Base-by-base conservation (phyloP, 2,329 filamentous ascomycete species). In the Mycosphaerelloides madeirae region DNA sequence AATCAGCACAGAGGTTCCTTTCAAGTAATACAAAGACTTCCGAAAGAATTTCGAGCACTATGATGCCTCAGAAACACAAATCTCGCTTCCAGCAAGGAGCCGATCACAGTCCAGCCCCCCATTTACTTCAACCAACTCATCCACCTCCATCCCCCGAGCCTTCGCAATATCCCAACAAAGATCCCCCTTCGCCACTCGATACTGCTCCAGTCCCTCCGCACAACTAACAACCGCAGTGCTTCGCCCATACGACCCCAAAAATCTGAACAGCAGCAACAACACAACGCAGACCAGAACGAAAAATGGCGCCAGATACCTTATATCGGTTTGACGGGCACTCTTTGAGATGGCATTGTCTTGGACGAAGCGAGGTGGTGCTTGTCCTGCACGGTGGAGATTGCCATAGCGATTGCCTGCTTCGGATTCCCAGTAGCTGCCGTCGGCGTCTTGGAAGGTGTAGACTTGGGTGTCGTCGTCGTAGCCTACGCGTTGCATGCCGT, bases 401-500 rank as follows among this genome's bases (percentile, higher is more conserved):
- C 49, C 49, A 19, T 49, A 49, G 12, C 43, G 43, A 32, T 44
- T 44, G n/a, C 44, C 46, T 34, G 29, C 46, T 32, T 49, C 43
- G 9, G 41, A 41, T 19, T 43, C 44, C 33, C 44, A 43, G 19
- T 46, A 44, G 36, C 33, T 29, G 16, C 42, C 44, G 25, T 46
- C 46, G 15, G 35, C 14, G 29, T 52, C 45, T 32, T 34, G 41
- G 28, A 43, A 49, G 1, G 48, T 54, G 41, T 54, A 54, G 11
- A 31, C 38, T 28, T 47, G 41, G 7, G 46, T 48, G 25, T 54
- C 48, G 25, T 43, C 51, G 20, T 54, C 51, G 41, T 54, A 54
- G 38, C 48, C 48, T 11, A 54, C 44, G 13, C 45, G 32, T 9
- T 48, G 28, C 43, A 49, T 47, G 20, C 43, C 45, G 28, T 42